These are phyloP conservation scores for Daldinia decipiens DNA, from an alignment of 495 filamentous ascomycete genomes.

Conservation along the genomic window DNA sequence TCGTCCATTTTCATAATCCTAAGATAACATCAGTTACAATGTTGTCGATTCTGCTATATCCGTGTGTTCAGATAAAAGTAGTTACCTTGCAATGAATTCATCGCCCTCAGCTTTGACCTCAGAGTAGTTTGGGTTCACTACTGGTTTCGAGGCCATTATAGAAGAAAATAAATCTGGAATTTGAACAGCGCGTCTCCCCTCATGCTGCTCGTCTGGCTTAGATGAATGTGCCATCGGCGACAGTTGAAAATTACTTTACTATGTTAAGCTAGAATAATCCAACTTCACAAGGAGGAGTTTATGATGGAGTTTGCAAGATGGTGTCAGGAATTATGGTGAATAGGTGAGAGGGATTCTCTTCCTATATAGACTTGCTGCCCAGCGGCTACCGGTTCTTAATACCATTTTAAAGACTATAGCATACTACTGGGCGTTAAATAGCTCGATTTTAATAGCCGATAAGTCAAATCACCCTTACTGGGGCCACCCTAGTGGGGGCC, in stretches of 20 bases:
- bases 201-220: not conserved
- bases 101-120: not conserved
- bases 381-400: too few relatives aligned
- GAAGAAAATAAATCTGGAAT: not conserved
- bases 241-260: not conserved
- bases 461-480: too few relatives aligned
- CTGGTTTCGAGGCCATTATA: not conserved
- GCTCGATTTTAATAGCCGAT: too few relatives aligned
- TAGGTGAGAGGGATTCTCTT: too few relatives aligned
- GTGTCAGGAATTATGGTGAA: too few relatives aligned
- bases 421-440: too few relatives aligned
- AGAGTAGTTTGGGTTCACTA: not conserved
- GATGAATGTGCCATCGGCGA: not conserved
- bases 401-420: too few relatives aligned
- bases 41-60: not conserved
- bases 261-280: not conserved
- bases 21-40: not conserved
- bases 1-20: conserved; percentile 1
- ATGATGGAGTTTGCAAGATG: too few relatives aligned
- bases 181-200: not conserved
- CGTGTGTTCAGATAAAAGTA: not conserved
- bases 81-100: not conserved
- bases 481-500: too few relatives aligned
- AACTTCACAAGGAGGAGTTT: not conserved
- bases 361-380: too few relatives aligned